These are phyloP conservation scores for Galerina marginata DNA, from an alignment of 768 basidiomycete species.

Conservation along the genomic window DNA sequence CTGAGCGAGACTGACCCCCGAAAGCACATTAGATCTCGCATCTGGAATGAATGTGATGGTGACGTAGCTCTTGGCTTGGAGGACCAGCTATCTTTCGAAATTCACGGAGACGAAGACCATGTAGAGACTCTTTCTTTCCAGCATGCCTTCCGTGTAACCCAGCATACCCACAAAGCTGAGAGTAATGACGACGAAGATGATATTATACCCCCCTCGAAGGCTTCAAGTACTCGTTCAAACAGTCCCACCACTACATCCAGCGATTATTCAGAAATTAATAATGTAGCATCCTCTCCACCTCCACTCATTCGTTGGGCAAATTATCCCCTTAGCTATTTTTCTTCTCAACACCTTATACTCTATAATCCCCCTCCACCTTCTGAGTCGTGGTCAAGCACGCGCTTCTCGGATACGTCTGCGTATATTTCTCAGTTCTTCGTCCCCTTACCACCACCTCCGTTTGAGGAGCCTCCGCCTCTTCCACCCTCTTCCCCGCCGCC, in stretches of 20 bases:
- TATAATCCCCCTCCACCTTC: constrained; percentile 37
- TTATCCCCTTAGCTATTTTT: constrained; percentile 66
- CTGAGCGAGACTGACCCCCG: constrained; percentile 55
- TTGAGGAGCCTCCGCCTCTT: constrained; percentile 42
- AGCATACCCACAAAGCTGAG: not conserved
- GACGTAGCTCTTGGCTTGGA: constrained; percentile 26
- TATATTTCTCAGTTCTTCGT: constrained; percentile 24
- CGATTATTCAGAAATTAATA: not conserved
- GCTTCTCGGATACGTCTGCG: constrained; percentile 22
- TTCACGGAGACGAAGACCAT: constrained; percentile 45
- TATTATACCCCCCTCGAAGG: not conserved
- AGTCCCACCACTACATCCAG: not conserved
- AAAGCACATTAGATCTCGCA: constrained; percentile 50
- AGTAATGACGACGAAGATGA: too few relatives aligned
- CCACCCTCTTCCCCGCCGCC: constrained; percentile 15
- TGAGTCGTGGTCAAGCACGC: constrained; percentile 26
- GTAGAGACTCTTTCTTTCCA: constrained; percentile 24
- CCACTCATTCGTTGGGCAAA: constrained; percentile 53
- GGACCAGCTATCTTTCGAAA: constrained; percentile 36
- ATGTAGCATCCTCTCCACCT: not conserved
- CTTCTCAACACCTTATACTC: constrained; percentile 50
- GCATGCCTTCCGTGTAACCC: constrained; percentile 1
- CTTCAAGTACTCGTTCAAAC: not conserved
- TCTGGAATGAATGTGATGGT: constrained; percentile 46
- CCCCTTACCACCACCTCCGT: constrained; percentile 31